Evolutionary conservation across 768 basidiomycete species (phyloP).

Genomic region (Russula ochroleuca): DNA sequence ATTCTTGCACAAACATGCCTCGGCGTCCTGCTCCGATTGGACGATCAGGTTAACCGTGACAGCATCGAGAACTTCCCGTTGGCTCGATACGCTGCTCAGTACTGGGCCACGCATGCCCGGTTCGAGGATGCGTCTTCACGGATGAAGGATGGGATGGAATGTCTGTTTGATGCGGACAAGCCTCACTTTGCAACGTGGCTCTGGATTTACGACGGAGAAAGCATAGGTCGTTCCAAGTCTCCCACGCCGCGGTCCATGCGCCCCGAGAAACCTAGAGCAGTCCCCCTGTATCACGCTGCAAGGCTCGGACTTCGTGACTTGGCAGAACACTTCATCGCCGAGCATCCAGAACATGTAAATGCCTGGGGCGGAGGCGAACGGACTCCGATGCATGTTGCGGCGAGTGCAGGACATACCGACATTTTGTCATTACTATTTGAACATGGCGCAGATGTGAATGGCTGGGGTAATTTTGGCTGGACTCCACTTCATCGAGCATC

Average conservation of each 20-base stretch:
- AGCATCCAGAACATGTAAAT: neutral
- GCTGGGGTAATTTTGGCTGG: too few relatives aligned
- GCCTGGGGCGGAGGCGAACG: neutral
- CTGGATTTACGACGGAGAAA: neutral
- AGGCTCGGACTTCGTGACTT: neutral
- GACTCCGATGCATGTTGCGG: neutral
- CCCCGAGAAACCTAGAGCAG: neutral
- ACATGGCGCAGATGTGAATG: neutral
- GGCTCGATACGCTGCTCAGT: neutral
- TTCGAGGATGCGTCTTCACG: neutral
- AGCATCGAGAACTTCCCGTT: neutral
- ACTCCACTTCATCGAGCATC: neutral
- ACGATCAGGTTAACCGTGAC: neutral
- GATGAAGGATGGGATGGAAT: neutral
- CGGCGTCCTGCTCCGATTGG: neutral
- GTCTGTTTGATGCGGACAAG: neutral
- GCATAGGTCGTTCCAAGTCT: too few relatives aligned
- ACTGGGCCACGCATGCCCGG: neutral
- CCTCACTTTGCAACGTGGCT: conserved; percentile 1
- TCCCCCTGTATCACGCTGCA: neutral
- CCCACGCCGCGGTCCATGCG: too few relatives aligned
- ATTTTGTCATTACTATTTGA: neutral
- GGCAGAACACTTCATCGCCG: neutral
- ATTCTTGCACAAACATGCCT: conserved; percentile 4
- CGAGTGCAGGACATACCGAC: neutral